Conservation (phyloP, 2,329 filamentous ascomycete species). For the Xylaria sp. region DNA sequence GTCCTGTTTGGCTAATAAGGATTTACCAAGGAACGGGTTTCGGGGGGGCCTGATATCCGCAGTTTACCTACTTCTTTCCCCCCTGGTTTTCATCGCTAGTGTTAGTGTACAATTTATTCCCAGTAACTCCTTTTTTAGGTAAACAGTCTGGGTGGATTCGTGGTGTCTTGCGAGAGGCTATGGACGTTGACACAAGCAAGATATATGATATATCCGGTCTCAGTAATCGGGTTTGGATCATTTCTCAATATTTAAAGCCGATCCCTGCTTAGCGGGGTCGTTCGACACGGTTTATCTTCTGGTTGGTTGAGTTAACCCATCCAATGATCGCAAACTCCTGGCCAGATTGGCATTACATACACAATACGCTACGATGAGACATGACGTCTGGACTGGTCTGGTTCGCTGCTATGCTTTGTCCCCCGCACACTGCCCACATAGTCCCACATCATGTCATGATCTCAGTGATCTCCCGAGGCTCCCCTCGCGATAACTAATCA, state of each 20-base stretch:
- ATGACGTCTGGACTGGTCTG: not conserved
- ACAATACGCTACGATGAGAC: not conserved
- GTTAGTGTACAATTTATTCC: not conserved
- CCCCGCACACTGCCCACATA: not conserved
- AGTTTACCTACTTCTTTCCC: not conserved
- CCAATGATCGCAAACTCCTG: not conserved
- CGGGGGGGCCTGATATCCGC: no score
- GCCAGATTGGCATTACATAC: not conserved
- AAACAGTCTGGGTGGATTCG: not conserved
- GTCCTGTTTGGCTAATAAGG: not conserved
- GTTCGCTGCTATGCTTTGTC: not conserved
- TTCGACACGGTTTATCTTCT: slow-evolving; percentile 1
- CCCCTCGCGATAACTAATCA: slow-evolving; percentile 8
- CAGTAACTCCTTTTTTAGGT: not conserved
- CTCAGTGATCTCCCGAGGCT: slow-evolving; percentile 1
- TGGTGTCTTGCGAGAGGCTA: not conserved
- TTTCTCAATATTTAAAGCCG: not conserved
- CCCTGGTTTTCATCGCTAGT: not conserved
- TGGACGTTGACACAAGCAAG: not conserved
- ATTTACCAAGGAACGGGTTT: not conserved
- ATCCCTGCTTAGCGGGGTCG: not conserved
- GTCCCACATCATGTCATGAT: not conserved
- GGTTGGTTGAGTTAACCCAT: not conserved
- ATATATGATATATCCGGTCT: not conserved
- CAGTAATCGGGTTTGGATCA: slow-evolving; percentile 10